Base-by-base conservation (phyloP, 1,139 yeast genomes). In the Taiozyma sp. region DNA sequence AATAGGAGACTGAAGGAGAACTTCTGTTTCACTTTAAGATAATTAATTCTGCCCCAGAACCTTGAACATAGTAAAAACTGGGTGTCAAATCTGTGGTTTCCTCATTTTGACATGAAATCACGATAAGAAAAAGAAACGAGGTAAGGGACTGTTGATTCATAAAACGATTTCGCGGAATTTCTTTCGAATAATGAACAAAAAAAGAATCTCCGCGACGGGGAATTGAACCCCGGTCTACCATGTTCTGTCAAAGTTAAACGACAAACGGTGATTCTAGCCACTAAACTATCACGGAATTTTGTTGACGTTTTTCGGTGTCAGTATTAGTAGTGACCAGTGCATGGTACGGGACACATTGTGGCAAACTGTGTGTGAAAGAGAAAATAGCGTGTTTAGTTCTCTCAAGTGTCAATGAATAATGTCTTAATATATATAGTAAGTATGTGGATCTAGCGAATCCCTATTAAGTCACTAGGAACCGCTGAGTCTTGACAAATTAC, bases 211-310 rank as follows among this genome's bases (percentile, higher is more conserved):
- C 81, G 80, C 78, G 80, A 78, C 82, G 81, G 83, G 83, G 83
- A 78, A 78, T 78, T 75, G 83, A 78, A 78, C 83, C 83, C 83
- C 81, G 83, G 81, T 78, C 82, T 74, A 75, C 82, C 82, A 74
- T 78, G 82, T 76, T 79, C 59, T 63, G 66, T 52, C 45, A 40
- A 39, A 14, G 19, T 29, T 39, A 30, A 19, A 42, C 61, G 61
- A 58, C 61, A 58, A 58, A 54, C 61, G 61, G 60, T 49, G 48
- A 58, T 58, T 58, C 62, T 57, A 59, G 60, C 62, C 62, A 57
- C 60, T 59, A 59, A 59, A 58, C 63, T 59, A 58, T 57, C 61
- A 49, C 59, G 61, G 62, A 59, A n/a, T 16, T 8, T 24, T 24
- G 7, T 24, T 24, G 27, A 24, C 27, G 8, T 24, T 24, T 24